phyloP scores from a whole-genome alignment of 164 flowering plant genomes.

The Kingdonia uniflora region DNA sequence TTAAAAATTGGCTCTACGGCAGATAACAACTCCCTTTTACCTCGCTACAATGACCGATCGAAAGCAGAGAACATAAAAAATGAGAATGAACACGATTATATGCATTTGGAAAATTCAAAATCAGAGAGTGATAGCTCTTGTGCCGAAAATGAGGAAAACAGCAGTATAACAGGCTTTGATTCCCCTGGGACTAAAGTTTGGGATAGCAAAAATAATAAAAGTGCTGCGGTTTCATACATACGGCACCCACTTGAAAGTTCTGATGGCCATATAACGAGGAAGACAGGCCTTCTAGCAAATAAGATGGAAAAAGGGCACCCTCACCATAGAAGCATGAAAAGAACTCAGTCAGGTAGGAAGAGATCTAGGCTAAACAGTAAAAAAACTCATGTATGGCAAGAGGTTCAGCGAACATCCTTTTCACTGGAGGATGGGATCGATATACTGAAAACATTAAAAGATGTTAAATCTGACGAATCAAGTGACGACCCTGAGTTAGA shows the following conservation, averaged over 20 bases:
- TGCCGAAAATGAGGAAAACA: conserved; percentile 70
- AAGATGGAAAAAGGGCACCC: conserved; percentile 37
- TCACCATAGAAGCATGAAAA: conserved; percentile 28
- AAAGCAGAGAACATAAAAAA: conserved; percentile 17
- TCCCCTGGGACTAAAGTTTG: conserved; percentile 91
- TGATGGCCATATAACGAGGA: conserved; percentile 31
- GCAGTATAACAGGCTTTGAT: conserved; percentile 68
- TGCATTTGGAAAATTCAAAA: conserved; percentile 36
- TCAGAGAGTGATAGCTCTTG: conserved; percentile 47
- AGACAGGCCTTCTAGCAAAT: no score
- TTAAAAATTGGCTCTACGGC: conserved; percentile 19
- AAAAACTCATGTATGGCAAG: conserved; percentile 61
- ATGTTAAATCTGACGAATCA: conserved; percentile 40
- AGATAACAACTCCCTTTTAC: conserved; percentile 5
- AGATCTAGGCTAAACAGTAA: conserved; percentile 48
- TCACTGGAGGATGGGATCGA: conserved; percentile 77
- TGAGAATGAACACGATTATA: conserved; percentile 25
- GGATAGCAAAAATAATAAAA: conserved; percentile 81
- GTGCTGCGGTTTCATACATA: conserved; percentile 39
- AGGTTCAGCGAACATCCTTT: conserved; percentile 83
- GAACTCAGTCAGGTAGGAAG: conserved; percentile 44
- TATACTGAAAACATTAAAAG: conserved; percentile 40
- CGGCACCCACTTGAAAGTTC: conserved; percentile 90
- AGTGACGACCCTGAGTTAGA: conserved; percentile 78
- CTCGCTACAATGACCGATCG: conserved; percentile 11